Conservation (phyloP, 305 asterid species). For the Fraxinus paxiana region DNA sequence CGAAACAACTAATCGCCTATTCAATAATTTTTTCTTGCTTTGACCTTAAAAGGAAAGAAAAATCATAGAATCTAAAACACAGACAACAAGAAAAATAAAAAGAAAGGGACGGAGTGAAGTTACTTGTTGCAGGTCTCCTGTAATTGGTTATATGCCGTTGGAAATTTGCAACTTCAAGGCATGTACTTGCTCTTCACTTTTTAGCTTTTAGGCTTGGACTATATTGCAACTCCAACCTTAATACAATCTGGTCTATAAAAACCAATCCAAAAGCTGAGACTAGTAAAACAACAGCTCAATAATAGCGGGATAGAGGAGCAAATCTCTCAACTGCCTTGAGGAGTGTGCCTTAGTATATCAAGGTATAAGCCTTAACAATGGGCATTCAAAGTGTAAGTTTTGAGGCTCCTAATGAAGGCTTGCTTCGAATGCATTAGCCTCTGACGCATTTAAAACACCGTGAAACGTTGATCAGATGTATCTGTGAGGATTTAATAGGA, state of each 20-base stretch:
- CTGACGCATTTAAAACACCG: neutral
- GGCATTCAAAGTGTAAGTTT: neutral
- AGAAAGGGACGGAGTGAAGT: neutral
- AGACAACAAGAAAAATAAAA: neutral
- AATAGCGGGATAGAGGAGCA: neutral
- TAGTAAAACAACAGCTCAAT: neutral
- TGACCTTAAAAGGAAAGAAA: neutral
- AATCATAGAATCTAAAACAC: neutral
- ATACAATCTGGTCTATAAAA: neutral
- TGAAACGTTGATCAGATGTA: neutral
- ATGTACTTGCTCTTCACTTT: neutral
- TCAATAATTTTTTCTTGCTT: neutral
- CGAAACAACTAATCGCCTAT: neutral
- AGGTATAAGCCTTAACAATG: neutral
- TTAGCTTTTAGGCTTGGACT: neutral
- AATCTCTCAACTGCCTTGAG: neutral
- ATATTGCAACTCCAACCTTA: neutral
- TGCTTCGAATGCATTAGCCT: neutral
- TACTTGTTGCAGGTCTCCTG: neutral
- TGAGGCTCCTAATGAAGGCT: neutral
- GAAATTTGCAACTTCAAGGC: neutral
- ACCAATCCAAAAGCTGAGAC: neutral
- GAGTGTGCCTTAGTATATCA: neutral
- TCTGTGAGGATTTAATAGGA: neutral
- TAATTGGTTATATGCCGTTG: neutral